These are phyloP conservation scores for Sherardia arvensis DNA, from an alignment of 257 asterid genomes.

Conservation along the genomic window DNA sequence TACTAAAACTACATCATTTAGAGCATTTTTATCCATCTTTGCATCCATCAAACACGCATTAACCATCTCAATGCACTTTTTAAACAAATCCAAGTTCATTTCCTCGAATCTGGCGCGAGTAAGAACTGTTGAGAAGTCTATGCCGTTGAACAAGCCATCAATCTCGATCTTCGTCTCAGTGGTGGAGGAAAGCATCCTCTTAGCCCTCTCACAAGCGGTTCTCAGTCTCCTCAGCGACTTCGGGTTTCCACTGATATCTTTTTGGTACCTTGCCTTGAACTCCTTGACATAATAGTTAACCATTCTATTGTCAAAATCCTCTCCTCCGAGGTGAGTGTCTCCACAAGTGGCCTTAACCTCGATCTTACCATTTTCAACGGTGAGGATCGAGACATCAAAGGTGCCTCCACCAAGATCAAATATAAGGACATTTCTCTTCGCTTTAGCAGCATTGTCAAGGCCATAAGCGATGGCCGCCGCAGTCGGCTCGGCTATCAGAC, in stretches of 20 bases:
- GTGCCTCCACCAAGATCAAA: not conserved
- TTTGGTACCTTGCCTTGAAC: not conserved
- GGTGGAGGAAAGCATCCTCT: not conserved
- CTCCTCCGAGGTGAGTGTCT: not conserved
- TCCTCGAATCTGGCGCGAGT: not conserved
- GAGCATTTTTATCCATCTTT: not conserved
- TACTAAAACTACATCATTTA: not conserved
- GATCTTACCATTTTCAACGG: too few relatives aligned
- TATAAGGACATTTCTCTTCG: not conserved
- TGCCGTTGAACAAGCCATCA: not conserved
- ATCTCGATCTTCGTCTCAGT: not conserved
- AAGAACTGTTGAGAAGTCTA: not conserved
- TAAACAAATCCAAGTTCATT: not conserved
- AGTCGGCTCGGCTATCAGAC: not conserved
- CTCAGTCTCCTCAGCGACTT: not conserved
- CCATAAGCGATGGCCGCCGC: slow-evolving; percentile 1
- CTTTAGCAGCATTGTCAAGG: not conserved
- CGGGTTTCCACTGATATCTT: not conserved
- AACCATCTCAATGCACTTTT: not conserved
- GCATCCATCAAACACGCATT: not conserved
- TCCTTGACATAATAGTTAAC: not conserved
- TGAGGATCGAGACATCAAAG: not conserved
- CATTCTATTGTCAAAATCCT: not conserved
- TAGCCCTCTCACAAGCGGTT: not conserved
- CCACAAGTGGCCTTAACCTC: too few relatives aligned